Percentiles rank a stretch among this genome's conserved stretches.
Evolutionary conservation across 1,139 yeast genomes (phyloP).

Genomic region (Nakaseomyces glabratus): DNA sequence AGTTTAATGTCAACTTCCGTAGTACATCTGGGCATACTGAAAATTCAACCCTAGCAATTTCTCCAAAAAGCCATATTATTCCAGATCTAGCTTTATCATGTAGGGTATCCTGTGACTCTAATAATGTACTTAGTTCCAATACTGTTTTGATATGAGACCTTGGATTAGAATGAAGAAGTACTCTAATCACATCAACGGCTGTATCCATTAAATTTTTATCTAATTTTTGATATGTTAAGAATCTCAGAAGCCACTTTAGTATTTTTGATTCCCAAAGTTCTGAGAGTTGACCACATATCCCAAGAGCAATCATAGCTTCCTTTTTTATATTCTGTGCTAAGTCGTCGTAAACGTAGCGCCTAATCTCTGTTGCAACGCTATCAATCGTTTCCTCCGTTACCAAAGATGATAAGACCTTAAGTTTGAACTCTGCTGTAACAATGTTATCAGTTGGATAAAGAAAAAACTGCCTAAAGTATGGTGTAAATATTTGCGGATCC

Average conservation of each 20-base stretch:
- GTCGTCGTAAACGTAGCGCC: slow-evolving; percentile 48
- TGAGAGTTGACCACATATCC: slow-evolving; percentile 40
- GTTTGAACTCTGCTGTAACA: slow-evolving; percentile 44
- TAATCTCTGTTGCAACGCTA: slow-evolving; percentile 41
- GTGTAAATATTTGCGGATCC: slow-evolving; percentile 41
- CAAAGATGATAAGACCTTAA: slow-evolving; percentile 24
- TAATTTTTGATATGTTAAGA: slow-evolving; percentile 27
- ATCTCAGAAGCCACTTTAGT: slow-evolving; percentile 40
- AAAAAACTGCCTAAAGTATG: slow-evolving; percentile 44
- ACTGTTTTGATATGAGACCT: slow-evolving; percentile 36
- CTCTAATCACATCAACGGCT: slow-evolving; percentile 59
- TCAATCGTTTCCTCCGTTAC: background rate
- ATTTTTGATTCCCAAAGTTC: slow-evolving; percentile 31
- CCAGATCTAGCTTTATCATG: slow-evolving; percentile 61
- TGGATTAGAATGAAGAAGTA: slow-evolving; percentile 59
- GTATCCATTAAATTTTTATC: slow-evolving; percentile 42
- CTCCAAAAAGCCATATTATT: slow-evolving; percentile 87
- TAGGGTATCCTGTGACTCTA: slow-evolving; percentile 15
- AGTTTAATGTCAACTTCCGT: slow-evolving; percentile 47
- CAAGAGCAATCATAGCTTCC: slow-evolving; percentile 54
- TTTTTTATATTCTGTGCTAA: slow-evolving; percentile 36
- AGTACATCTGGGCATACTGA: slow-evolving; percentile 70
- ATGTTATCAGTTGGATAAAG: slow-evolving; percentile 50
- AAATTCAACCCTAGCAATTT: slow-evolving; percentile 45
- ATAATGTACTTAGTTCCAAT: slow-evolving; percentile 33